Base-by-base conservation (phyloP, 176 grass and related monocot species). In the Oryza rufipogon region DNA sequence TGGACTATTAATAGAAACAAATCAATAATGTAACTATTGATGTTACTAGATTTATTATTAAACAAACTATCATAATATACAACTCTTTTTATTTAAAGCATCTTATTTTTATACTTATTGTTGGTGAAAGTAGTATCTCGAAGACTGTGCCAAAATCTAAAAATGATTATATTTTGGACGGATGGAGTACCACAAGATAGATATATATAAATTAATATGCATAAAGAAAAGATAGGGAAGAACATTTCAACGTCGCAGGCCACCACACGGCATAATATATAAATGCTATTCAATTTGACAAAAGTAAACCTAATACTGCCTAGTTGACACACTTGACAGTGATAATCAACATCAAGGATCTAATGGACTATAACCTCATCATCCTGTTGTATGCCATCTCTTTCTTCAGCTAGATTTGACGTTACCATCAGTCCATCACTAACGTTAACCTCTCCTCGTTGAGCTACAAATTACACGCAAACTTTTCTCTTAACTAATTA, bases 401-500 rank as follows among this genome's bases (percentile, higher is more conserved):
- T 67, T 75, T 75, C 60, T 52, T 49, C 71, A 83, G 60, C 58
- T 83, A 33, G 41, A 14, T 36, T 52, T 63, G 44, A 42, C 15
- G 81, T 20, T 77, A 49, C 64, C 69, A 33, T 81, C 52, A 6
- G 52, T 20, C 52, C 73, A 38, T 69, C 83, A 85, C 46, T 77
- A 58, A 77, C 9, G 42, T 39, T 56, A 56, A 56, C 41, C 23
- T n/a, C 28, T 76, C 20, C 28, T 76, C 20, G 19, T 42, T 69
- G 30, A 20, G 20, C 66, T 45, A 32, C 46, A 84, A 45, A 58
- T 23, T 32, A 49, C 28, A 36, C 5, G 4, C 52, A 56, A 15
- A 8, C 17, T 67, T 75, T 51, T 73, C 6, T 10, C 44, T 70
- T 38, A 6, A 2, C 16, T 54, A 54, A 6, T 54, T 19, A 56